Base-by-base conservation (phyloP, 805 yeast genomes). In the Kodamaea leandrae region DNA sequence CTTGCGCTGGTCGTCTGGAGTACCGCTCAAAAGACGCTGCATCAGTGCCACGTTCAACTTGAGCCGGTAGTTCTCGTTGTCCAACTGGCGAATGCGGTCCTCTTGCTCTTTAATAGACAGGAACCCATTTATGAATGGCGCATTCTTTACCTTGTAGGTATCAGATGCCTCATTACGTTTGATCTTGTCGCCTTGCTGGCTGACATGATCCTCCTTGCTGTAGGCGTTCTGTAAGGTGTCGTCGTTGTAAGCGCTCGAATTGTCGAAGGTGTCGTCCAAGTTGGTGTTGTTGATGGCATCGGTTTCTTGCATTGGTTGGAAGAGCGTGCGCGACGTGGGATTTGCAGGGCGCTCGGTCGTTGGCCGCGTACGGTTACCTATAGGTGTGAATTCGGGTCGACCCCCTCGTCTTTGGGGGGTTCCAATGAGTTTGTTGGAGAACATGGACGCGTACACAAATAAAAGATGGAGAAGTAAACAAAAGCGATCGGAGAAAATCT, bases 11-110 rank as follows among this genome's bases (percentile, higher is more conserved):
- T 55, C 60, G 23, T 48, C 49, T 5, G 62, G 62, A 2, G 58
- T 47, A 19, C 46, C 58, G 36, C 50, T 48, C 34, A 58, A 46
- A 15, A 50, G 42, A 36, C 52, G 46, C 27, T 53, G 56, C 44
- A 58, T 48, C 19, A 59, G 51, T 18, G 57, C 57, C 21, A 58
- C 51, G 28, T 51, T 58, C 20, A 58, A 45, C 41, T 55, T 57
- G 34, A 58, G 49, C 26, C 53, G 47, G 37, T 55, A 57, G 38
- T 58, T 58, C 15, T 58, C 62, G 4, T 51, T 36, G 19, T 49
- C 43, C 7, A 58, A 47, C 30, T 44, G 47, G 34, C 47, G 43
- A 20, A 48, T 43, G 25, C 53, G 51, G 3, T 49, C 50, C 39
- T 54, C 60, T 26, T 50, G 51, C 20, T 47, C 55, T 37, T 54